A percentile compares a stretch with the other conserved stretches of the same genome.
Evolutionary conservation across 2,329 filamentous ascomycete genomes (phyloP).

Genomic region (Zymoseptoria brevis): DNA sequence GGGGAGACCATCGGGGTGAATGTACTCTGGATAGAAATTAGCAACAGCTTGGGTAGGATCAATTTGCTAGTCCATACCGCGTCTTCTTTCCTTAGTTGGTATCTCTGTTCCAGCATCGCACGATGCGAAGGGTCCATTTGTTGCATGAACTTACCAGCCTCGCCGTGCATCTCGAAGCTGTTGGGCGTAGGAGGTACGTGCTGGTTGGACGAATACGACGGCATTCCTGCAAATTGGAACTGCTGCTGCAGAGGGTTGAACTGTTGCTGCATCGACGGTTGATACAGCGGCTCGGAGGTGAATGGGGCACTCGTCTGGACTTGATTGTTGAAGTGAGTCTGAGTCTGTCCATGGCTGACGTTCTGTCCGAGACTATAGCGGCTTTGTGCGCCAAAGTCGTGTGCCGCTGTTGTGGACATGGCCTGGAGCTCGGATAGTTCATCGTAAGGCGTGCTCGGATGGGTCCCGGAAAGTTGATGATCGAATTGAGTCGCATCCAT

Average conservation of each 20-base stretch:
- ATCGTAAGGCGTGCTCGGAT: constrained; percentile 24
- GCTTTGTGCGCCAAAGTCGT: constrained; percentile 27
- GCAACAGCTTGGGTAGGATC: neutral
- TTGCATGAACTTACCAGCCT: constrained; percentile 50
- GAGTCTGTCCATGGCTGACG: constrained; percentile 2
- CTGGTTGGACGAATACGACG: constrained; percentile 42
- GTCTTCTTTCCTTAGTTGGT: constrained; percentile 60
- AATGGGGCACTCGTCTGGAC: constrained; percentile 14
- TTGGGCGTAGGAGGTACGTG: constrained; percentile 70
- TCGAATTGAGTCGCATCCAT: constrained; percentile 17
- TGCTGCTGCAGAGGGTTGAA: constrained; percentile 24
- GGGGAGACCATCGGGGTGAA: constrained; percentile 78
- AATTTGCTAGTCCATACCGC: constrained; percentile 43
- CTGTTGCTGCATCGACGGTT: constrained; percentile 20
- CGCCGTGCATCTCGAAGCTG: constrained; percentile 65
- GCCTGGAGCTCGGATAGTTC: constrained; percentile 20
- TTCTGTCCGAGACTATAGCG: constrained; percentile 18
- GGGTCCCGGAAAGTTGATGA: constrained; percentile 20
- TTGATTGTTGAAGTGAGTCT: constrained; percentile 8
- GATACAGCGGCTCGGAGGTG: constrained; percentile 19
- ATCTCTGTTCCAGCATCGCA: constrained; percentile 56
- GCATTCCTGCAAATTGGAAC: constrained; percentile 34
- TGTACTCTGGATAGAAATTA: constrained; percentile 12
- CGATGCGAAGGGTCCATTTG: constrained; percentile 49
- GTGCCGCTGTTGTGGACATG: constrained; percentile 17